Conservation (phyloP, 1,284 basidiomycete genomes). For the Rhodotorula sp. region DNA sequence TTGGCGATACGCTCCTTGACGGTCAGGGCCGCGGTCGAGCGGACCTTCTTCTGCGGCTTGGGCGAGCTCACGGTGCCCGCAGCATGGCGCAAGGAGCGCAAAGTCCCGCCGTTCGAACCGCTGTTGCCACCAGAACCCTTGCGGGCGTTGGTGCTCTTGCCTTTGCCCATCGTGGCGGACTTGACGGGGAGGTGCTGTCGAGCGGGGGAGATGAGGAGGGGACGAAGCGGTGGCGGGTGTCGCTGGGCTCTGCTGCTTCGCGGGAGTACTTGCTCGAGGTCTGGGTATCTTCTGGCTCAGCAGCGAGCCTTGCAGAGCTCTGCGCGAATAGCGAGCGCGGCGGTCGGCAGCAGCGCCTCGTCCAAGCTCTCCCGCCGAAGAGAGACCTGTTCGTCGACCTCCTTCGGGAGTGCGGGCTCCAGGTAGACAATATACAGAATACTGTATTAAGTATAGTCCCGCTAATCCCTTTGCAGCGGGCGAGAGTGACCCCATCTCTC, state of each 20-base stretch:
- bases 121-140: neutral
- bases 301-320: too few species aligned
- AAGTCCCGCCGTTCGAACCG: conserved; percentile 8
- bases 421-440: too few species aligned
- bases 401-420: neutral
- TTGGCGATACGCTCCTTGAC: conserved; percentile 35
- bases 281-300: too few species aligned
- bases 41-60: conserved; percentile 18
- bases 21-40: conserved; percentile 33
- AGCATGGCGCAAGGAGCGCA: conserved; percentile 34
- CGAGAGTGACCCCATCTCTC: neutral
- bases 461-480: too few species aligned
- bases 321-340: too few species aligned
- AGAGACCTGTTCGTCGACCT: neutral
- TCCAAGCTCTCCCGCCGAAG: neutral
- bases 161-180: conserved; percentile 11
- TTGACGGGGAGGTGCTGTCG: neutral
- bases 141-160: neutral
- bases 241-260: neutral
- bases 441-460: too few species aligned
- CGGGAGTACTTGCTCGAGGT: neutral
- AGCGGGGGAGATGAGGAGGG: neutral
- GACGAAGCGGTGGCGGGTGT: neutral
- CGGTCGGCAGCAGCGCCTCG: neutral
- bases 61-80: conserved; percentile 12